Evolutionary conservation across 495 filamentous ascomycete genomes (phyloP).

Genomic region (Apiosordaria backusii): DNA sequence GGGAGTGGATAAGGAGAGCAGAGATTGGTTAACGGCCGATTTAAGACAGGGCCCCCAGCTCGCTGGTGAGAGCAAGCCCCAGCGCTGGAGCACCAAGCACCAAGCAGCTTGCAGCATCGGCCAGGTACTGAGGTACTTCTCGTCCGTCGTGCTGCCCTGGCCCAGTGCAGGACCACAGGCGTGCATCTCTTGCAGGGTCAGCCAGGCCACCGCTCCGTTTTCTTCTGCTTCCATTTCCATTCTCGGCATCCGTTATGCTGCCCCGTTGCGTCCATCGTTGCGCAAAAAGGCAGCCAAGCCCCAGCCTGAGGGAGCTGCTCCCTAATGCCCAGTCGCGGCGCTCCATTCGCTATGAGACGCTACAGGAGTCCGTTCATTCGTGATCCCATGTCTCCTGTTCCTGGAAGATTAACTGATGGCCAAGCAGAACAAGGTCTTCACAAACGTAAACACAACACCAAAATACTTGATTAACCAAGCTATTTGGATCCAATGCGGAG

Average conservation of each 20-base stretch:
- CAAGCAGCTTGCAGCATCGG: slow-evolving; percentile 33
- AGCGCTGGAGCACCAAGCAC: slow-evolving; percentile 17
- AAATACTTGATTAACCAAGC: not conserved
- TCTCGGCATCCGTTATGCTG: not conserved
- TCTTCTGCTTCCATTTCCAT: slow-evolving; percentile 6
- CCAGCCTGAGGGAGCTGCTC: not conserved
- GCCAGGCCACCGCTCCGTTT: slow-evolving; percentile 24
- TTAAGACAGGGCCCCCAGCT: slow-evolving; percentile 48
- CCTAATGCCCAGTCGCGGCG: slow-evolving; percentile 20
- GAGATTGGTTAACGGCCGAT: slow-evolving; percentile 48
- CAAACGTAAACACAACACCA: not conserved
- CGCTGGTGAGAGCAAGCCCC: slow-evolving; percentile 14
- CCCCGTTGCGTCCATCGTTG: slow-evolving; percentile 20
- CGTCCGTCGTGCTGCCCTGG: slow-evolving; percentile 18
- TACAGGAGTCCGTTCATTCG: slow-evolving; percentile 6
- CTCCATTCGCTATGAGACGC: slow-evolving; percentile 18
- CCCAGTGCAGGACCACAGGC: slow-evolving; percentile 22
- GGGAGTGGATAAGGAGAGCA: slow-evolving; percentile 48
- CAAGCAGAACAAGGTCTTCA: not conserved
- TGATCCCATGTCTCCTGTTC: not conserved
- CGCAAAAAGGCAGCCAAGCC: slow-evolving; percentile 20
- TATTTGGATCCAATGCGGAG: not conserved
- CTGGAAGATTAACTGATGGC: not conserved
- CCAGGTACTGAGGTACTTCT: slow-evolving; percentile 27
- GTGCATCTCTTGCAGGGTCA: slow-evolving; percentile 19